Conservation (phyloP, 75 land plant species). For the Sequoia sempervirens region DNA sequence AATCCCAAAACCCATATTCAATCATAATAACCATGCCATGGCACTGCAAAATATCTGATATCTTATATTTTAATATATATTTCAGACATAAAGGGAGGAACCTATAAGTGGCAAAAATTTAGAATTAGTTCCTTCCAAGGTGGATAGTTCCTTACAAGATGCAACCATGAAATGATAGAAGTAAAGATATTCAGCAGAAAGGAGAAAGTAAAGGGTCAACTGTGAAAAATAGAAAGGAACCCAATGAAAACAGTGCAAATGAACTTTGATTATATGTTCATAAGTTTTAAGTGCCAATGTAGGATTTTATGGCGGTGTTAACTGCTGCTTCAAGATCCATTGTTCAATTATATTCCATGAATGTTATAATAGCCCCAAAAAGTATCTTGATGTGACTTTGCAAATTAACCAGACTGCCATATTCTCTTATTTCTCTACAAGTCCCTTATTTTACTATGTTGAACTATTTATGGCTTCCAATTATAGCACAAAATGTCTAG, state of each 20-base stretch:
- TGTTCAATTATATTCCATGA: no score
- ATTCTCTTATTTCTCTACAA: not conserved
- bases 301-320: no score
- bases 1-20: not conserved
- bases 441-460: not conserved
- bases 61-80: not conserved
- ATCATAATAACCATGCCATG: not conserved
- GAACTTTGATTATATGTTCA: not conserved
- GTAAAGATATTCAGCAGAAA: not conserved
- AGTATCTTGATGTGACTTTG: not conserved
- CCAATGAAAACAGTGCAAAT: not conserved
- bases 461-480: not conserved
- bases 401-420: not conserved
- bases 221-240: not conserved
- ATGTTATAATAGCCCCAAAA: no score
- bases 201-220: not conserved
- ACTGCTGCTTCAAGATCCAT: no score
- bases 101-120: not conserved
- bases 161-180: not conserved
- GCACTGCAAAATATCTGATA: not conserved
- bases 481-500: not conserved
- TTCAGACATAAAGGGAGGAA: not conserved
- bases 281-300: not conserved
- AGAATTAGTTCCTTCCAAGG: no score
- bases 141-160: not conserved